A percentile compares a stretch with the other conserved stretches of the same genome.
Conservation (phyloP, 2,329 filamentous ascomycete genomes). For the Fusarium staphyleae region DNA sequence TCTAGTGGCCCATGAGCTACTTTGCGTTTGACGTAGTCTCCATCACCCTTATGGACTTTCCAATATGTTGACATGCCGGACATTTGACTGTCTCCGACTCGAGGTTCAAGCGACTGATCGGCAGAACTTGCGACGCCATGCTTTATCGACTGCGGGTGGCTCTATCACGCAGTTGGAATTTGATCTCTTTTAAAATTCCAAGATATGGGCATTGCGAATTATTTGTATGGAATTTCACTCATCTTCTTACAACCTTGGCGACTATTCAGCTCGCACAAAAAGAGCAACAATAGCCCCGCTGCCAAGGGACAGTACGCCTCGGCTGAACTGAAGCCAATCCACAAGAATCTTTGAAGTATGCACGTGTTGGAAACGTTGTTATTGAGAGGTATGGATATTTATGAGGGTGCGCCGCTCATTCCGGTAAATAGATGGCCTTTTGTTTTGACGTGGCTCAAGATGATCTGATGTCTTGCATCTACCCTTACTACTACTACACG, state of each 20-base stretch:
- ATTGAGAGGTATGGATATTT: background rate
- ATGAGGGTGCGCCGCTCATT: too few relatives aligned
- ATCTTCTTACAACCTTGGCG: background rate
- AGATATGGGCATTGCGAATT: background rate
- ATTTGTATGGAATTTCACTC: background rate
- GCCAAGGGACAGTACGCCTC: conserved; percentile 4
- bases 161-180: too few relatives aligned
- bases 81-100: conserved; percentile 10
- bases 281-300: background rate
- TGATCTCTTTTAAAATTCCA: too few relatives aligned
- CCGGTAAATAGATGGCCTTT: too few relatives aligned
- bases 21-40: conserved; percentile 6
- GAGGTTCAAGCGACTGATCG: conserved; percentile 5
- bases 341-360: too few relatives aligned
- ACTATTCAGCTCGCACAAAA: background rate
- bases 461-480: too few relatives aligned
- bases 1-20: too few relatives aligned
- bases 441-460: too few relatives aligned
- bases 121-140: conserved; percentile 1
- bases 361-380: background rate
- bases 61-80: conserved; percentile 12
- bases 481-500: too few relatives aligned
- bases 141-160: too few relatives aligned
- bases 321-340: background rate
- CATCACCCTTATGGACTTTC: conserved; percentile 11